Percentiles rank a stretch among this genome's conserved stretches.
These are phyloP conservation scores for Kuraishia molischiana DNA, from an alignment of 805 yeast species.

Conservation along the genomic window DNA sequence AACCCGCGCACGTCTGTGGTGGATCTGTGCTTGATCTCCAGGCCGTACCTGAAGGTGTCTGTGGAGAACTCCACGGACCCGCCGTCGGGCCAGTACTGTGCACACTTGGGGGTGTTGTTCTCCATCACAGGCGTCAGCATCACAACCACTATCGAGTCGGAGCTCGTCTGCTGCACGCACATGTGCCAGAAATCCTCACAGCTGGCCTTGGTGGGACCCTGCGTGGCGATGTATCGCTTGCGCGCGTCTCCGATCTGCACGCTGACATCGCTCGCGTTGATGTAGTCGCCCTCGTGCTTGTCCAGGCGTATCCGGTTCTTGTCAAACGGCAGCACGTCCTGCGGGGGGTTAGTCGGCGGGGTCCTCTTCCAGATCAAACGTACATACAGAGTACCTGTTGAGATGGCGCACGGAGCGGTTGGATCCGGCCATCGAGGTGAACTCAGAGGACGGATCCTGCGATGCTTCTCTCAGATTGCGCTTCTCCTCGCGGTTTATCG, in stretches of 20 bases:
- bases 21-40: constrained; percentile 6
- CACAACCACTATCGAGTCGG: constrained; percentile 35
- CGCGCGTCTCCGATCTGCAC: constrained; percentile 5
- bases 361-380: no score
- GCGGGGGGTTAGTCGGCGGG: constrained; percentile 2
- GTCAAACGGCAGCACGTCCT: constrained; percentile 4
- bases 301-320: neutral
- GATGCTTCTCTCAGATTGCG: neutral
- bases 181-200: constrained; percentile 36
- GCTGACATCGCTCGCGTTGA: constrained; percentile 25
- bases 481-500: neutral
- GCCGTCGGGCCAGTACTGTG: constrained; percentile 25
- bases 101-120: constrained; percentile 28
- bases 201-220: constrained; percentile 45
- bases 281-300: constrained; percentile 12
- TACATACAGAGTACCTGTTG: constrained; percentile 1
- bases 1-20: constrained; percentile 7
- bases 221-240: constrained; percentile 53
- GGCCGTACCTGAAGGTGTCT: constrained; percentile 3
- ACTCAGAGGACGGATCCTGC: neutral
- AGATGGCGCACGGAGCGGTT: no score
- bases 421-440: neutral
- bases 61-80: constrained; percentile 4
- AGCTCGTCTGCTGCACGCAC: constrained; percentile 16
- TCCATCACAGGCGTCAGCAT: constrained; percentile 66